phyloP scores from a whole-genome alignment of 805 yeast species.

The Kodamaea nitidulidarum region DNA sequence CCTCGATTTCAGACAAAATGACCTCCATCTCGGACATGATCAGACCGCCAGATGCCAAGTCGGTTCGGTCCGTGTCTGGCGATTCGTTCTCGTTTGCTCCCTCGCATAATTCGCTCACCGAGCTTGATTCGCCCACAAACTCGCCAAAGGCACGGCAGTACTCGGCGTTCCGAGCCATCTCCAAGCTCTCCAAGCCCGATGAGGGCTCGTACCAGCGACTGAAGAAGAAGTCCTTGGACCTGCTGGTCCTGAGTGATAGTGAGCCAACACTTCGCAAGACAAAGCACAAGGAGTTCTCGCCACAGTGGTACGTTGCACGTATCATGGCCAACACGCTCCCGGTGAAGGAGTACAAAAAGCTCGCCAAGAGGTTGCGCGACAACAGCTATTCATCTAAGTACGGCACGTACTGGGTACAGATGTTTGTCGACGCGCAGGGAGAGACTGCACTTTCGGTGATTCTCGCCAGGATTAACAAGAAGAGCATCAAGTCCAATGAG shows the following conservation, averaged over 20 bases:
- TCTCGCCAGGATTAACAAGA: constrained; percentile 35
- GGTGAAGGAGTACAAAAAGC: constrained; percentile 29
- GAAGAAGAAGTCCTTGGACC: constrained; percentile 12
- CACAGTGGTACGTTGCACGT: constrained; percentile 39
- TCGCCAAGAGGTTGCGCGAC: constrained; percentile 30
- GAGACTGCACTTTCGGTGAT: constrained; percentile 40
- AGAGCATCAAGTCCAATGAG: constrained; percentile 42
- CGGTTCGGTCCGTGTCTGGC: neutral
- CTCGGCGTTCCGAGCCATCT: constrained; percentile 11
- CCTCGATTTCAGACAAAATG: too few species aligned
- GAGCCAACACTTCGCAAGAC: constrained; percentile 16
- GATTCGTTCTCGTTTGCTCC: neutral
- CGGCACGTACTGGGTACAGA: constrained; percentile 25
- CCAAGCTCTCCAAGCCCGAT: constrained; percentile 12
- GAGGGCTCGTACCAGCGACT: constrained; percentile 7
- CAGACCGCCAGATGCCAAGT: neutral
- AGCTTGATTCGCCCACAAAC: constrained; percentile 6
- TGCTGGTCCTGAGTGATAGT: constrained; percentile 11
- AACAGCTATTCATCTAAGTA: constrained; percentile 18
- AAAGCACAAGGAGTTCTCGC: constrained; percentile 35
- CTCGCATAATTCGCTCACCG: neutral
- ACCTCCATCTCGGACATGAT: too few species aligned
- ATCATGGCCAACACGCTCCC: constrained; percentile 33
- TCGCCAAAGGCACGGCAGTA: constrained; percentile 10
- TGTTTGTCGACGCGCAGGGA: constrained; percentile 39